Evolutionary conservation across 179 eudicot genomes (phyloP), one percentile per base, ranked within the genome.

Genomic region (Spinacia oleracea): DNA sequence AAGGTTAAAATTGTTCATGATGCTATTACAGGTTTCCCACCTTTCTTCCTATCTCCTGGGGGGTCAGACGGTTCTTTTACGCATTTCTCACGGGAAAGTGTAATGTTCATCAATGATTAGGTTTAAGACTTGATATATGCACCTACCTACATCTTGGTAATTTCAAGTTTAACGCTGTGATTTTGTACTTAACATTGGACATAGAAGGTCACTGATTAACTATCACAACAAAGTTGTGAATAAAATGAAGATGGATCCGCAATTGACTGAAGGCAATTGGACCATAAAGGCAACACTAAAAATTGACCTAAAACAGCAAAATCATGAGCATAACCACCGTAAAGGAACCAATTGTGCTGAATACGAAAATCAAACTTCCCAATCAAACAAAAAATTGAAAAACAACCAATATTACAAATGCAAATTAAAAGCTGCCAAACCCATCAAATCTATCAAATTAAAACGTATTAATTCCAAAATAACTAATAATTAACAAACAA

Each of bases 161-260:
- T 25, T 35, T 42, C 4, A 70, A 56, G 50, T 10, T 69, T 70
- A 56, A 70, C 21, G 21, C 67, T 65, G 60, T 75, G 43, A 18
- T 53, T 69, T n/a, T 73, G 35, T 83, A 3, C 42, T 75, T 76
- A 93, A 97, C 82, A 78, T 95, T 74, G 98, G 98, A 81, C 98
- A 95, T 59, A 79, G 95, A 66, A 84, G 88, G 63, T 87, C 92
- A 46, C 86, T 95, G 72, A 87, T 73, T 77, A 80, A 90, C n/a
- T 77, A 93, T 82, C 98, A 95, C 81, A 89, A 67, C 76, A 89
- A 82, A 78, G 80, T 81, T 25, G 79, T 93, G 82, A 85, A 88
- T 64, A 90, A 93, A 80, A 82, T 77, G 65, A 80, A 87, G 25
- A 45, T 77, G n/a, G 90, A 88, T 67, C 81, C 86, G 1, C 75